Conservation (phyloP, 2,329 filamentous ascomycete species). For the Sphaceloma murrayae region DNA sequence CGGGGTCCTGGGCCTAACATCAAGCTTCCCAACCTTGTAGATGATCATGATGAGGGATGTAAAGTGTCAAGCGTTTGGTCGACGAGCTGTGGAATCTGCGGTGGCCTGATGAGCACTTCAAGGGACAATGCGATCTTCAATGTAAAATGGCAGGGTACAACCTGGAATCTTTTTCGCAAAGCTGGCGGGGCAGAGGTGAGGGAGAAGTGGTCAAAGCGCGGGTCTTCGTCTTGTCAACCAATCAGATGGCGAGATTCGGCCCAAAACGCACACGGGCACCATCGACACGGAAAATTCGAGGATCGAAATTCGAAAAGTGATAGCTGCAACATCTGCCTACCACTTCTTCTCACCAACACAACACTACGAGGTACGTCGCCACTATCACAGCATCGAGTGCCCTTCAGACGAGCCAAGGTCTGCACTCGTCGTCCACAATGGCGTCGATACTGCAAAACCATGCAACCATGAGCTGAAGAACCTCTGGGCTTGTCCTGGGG, state of each 20-base stretch:
- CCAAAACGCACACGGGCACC: no score
- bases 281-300: background rate
- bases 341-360: conserved; percentile 13
- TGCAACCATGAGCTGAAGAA: conserved; percentile 56
- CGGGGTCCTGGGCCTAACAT: conserved; percentile 19
- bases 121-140: no score
- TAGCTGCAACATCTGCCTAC: no score
- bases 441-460: conserved; percentile 40
- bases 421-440: conserved; percentile 33
- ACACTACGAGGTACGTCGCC: conserved; percentile 29
- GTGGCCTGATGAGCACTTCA: no score
- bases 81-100: conserved; percentile 20
- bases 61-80: conserved; percentile 21
- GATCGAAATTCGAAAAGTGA: conserved; percentile 17
- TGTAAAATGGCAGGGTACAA: no score
- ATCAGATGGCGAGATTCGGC: no score
- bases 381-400: conserved; percentile 30
- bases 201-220: background rate
- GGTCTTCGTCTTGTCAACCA: no score
- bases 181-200: conserved; percentile 13
- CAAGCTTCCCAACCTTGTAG: conserved; percentile 48
- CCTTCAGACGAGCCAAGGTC: conserved; percentile 43
- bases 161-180: conserved; percentile 16
- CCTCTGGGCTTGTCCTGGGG: conserved; percentile 46
- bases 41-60: conserved; percentile 51